Percentiles rank a stretch among this genome's conserved stretches.
Conservation (phyloP, 352 stramenopile genomes). For the Globisporangium recalcitrans region DNA sequence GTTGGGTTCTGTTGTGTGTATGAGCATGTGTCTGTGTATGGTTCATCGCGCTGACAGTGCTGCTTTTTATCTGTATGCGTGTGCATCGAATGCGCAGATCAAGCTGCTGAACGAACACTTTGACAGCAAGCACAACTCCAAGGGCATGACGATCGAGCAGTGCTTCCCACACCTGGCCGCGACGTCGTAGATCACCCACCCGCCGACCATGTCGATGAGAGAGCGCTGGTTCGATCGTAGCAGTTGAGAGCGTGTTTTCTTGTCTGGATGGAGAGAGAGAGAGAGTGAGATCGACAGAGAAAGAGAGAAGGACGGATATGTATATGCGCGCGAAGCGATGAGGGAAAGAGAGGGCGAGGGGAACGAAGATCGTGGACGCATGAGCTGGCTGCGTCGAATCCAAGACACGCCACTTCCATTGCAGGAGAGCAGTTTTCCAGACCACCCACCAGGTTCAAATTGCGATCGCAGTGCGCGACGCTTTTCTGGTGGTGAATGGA, state of each 20-base stretch:
- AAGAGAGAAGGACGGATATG: not conserved
- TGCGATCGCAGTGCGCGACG: too few relatives aligned
- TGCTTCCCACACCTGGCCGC: constrained; percentile 49
- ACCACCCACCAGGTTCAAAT: too few relatives aligned
- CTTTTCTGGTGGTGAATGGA: not conserved
- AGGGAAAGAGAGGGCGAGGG: not conserved
- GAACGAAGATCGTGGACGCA: not conserved
- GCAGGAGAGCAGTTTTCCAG: not conserved
- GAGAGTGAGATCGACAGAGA: not conserved
- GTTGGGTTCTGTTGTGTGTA: not conserved
- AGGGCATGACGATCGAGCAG: constrained; percentile 63
- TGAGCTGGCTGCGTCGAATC: not conserved
- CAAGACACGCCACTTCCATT: not conserved
- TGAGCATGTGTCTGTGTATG: not conserved
- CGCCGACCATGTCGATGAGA: not conserved
- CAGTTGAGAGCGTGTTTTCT: not conserved
- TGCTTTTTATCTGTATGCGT: not conserved
- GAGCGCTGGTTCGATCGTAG: not conserved
- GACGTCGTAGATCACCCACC: constrained; percentile 2
- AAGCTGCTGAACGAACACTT: constrained; percentile 70
- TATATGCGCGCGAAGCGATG: constrained; percentile 2
- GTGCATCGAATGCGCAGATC: constrained; percentile 21
- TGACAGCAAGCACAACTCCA: constrained; percentile 63
- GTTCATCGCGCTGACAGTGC: not conserved
- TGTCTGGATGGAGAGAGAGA: not conserved